Evolutionary conservation across 257 asterid genomes (phyloP).

Genomic region (Thymus mandschuricus): DNA sequence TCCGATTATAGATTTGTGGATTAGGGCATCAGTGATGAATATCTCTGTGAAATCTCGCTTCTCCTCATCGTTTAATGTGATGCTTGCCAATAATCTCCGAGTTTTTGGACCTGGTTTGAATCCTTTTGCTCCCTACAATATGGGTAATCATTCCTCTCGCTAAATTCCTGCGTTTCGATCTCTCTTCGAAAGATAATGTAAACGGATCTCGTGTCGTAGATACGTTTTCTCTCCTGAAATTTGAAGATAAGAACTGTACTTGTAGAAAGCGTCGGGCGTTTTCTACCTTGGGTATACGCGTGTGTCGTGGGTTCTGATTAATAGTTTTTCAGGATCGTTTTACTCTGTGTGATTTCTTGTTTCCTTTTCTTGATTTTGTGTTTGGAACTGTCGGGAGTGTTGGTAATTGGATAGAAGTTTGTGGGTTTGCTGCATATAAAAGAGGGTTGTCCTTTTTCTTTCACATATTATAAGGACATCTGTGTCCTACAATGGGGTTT

Average conservation of each 20-base stretch:
- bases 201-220: constrained; percentile 23
- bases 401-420: constrained; percentile 27
- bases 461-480: constrained; percentile 1
- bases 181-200: constrained; percentile 37
- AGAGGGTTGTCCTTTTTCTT: constrained; percentile 11
- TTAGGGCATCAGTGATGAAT: constrained; percentile 54
- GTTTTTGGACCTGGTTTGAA: constrained; percentile 97
- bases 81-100: constrained; percentile 64
- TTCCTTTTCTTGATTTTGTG: constrained; percentile 5
- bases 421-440: constrained; percentile 8
- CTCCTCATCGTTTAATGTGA: constrained; percentile 57
- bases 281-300: constrained; percentile 16
- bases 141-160: constrained; percentile 93
- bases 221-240: constrained; percentile 36
- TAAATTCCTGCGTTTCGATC: constrained; percentile 37
- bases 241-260: constrained; percentile 19
- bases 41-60: constrained; percentile 41
- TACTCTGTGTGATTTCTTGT: constrained; percentile 2
- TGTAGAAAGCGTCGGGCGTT: neutral
- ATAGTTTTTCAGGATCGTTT: constrained; percentile 17
- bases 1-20: constrained; percentile 21
- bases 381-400: constrained; percentile 15
- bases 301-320: constrained; percentile 20
- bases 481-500: constrained; percentile 41
- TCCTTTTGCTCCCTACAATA: constrained; percentile 82